A percentile compares a stretch with the other conserved stretches of the same genome.
These are phyloP conservation scores for Xylaria bambusicola DNA, from an alignment of 495 filamentous ascomycete species.

Conservation along the genomic window DNA sequence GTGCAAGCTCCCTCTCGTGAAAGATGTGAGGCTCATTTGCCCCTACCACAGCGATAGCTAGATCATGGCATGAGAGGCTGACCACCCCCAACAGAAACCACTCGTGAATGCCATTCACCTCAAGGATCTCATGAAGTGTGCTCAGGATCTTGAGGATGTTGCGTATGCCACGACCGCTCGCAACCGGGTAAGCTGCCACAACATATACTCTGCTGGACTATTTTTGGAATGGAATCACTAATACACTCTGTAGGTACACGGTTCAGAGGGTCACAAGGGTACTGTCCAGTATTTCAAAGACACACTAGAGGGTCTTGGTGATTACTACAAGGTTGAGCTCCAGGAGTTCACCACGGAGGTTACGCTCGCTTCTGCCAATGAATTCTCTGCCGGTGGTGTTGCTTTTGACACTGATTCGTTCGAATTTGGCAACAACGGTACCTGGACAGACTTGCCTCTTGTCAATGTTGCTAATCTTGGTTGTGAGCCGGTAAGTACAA, in stretches of 20 bases:
- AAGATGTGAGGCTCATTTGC: slow-evolving; percentile 22
- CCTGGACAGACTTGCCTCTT: slow-evolving; percentile 44
- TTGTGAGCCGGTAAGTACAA: slow-evolving; percentile 47
- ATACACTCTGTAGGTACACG: slow-evolving; percentile 59
- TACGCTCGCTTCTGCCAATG: slow-evolving; percentile 35
- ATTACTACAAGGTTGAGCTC: slow-evolving; percentile 63
- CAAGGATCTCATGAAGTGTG: slow-evolving; percentile 43
- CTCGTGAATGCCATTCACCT: slow-evolving; percentile 26
- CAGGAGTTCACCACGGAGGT: slow-evolving; percentile 55
- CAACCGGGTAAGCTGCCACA: slow-evolving; percentile 26
- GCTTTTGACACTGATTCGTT: slow-evolving; percentile 31
- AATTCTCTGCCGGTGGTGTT: slow-evolving; percentile 36
- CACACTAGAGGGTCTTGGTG: slow-evolving; percentile 42
- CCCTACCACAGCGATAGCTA: neutral
- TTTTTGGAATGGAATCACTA: neutral
- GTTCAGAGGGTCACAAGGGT: slow-evolving; percentile 60
- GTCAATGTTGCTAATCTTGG: slow-evolving; percentile 56
- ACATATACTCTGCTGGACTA: neutral
- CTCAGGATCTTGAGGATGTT: slow-evolving; percentile 47
- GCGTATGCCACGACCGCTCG: slow-evolving; percentile 33
- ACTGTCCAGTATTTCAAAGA: slow-evolving; percentile 65
- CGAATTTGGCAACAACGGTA: slow-evolving; percentile 48
- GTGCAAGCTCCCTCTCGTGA: slow-evolving; percentile 19
- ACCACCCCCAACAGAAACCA: slow-evolving; percentile 19
- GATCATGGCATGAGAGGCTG: slow-evolving; percentile 1